phyloP scores from a whole-genome alignment of 176 grass and related monocot genomes.

The Avena insularis region DNA sequence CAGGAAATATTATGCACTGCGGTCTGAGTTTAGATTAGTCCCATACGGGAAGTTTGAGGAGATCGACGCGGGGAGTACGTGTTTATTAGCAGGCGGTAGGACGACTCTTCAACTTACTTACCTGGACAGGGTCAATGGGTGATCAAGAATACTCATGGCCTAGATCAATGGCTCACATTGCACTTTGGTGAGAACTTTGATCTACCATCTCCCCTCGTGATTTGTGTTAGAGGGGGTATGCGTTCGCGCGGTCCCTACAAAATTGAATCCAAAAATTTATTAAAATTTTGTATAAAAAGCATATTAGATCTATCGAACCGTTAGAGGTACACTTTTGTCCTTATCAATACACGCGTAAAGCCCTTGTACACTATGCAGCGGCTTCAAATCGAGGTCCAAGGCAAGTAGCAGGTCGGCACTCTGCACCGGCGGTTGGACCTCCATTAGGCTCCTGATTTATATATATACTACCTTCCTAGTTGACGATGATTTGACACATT shows the following conservation, averaged over 20 bases:
- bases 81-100: not conserved
- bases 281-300: too few relatives aligned
- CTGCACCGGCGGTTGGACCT: too few relatives aligned
- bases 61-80: not conserved
- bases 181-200: not conserved
- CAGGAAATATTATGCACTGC: not conserved
- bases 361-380: too few relatives aligned
- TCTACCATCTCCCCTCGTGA: conserved; percentile 40
- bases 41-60: not conserved
- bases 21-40: not conserved
- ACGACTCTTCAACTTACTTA: not conserved
- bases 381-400: too few relatives aligned
- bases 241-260: not conserved
- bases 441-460: too few relatives aligned
- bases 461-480: not conserved
- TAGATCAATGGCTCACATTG: conserved; percentile 32
- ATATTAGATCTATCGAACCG: too few relatives aligned
- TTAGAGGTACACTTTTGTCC: too few relatives aligned
- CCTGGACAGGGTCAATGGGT: conserved; percentile 28
- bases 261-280: not conserved
- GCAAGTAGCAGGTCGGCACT: too few relatives aligned
- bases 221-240: conserved; percentile 69
- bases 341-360: too few relatives aligned
- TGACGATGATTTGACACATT: not conserved
- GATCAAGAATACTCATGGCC: conserved; percentile 37